phyloP scores from a whole-genome alignment of 176 grass and related monocot species.

The Tillandsia fasciculata region DNA sequence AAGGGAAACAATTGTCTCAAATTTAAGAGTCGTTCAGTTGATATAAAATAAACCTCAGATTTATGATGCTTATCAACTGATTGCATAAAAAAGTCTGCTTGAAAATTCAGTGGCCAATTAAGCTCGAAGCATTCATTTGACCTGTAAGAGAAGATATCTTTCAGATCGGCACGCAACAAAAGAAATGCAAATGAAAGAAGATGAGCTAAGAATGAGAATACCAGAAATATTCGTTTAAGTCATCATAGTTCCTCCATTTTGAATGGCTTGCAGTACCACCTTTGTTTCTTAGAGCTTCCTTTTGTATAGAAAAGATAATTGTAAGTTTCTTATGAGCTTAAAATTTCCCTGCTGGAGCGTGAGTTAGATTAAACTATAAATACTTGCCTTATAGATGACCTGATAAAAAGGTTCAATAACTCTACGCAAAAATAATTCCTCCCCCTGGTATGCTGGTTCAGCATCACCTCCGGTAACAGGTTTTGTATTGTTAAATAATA shows the following conservation, averaged over 20 bases:
- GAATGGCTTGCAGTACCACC: slow-evolving; percentile 71
- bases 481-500: slow-evolving; percentile 25
- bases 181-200: slow-evolving; percentile 18
- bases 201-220: slow-evolving; percentile 31
- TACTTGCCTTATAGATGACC: slow-evolving; percentile 66
- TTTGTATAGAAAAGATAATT: slow-evolving; percentile 34
- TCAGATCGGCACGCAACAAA: neutral
- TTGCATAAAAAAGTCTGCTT: slow-evolving; percentile 45
- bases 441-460: slow-evolving; percentile 27
- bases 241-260: slow-evolving; percentile 96
- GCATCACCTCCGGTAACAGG: slow-evolving; percentile 2
- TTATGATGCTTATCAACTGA: neutral
- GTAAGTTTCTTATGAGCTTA: neutral
- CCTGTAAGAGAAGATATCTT: slow-evolving; percentile 38
- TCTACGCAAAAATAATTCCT: slow-evolving; percentile 48
- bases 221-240: slow-evolving; percentile 97
- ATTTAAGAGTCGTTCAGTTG: slow-evolving; percentile 3
- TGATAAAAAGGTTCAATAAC: slow-evolving; percentile 69
- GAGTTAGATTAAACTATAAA: slow-evolving; percentile 10
- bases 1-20: slow-evolving; percentile 1
- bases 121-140: slow-evolving; percentile 76
- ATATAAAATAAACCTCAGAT: slow-evolving; percentile 29
- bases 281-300: slow-evolving; percentile 69
- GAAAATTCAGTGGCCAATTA: slow-evolving; percentile 38
- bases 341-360: neutral